Percentiles rank a stretch among this genome's conserved stretches.
phyloP scores from a whole-genome alignment of 768 basidiomycete genomes.

The Lactarius trivialis region DNA sequence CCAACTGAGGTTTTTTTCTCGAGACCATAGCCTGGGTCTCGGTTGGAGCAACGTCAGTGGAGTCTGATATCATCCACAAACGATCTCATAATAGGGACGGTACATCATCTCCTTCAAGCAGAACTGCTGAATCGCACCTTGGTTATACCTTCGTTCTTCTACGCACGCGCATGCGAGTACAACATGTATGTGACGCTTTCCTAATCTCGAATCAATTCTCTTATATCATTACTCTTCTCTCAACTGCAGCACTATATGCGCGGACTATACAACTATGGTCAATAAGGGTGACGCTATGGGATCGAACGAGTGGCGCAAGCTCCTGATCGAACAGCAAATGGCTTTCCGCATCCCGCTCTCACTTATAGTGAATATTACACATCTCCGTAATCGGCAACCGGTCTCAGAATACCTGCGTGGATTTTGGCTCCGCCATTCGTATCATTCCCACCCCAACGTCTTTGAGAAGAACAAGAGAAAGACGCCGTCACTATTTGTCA shows the following conservation, averaged over 20 bases:
- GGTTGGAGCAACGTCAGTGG: constrained; percentile 44
- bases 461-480: constrained; percentile 22
- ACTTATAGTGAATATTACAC: constrained; percentile 38
- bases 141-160: constrained; percentile 40
- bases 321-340: constrained; percentile 34
- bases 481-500: constrained; percentile 29
- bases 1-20: constrained; percentile 39
- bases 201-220: constrained; percentile 1
- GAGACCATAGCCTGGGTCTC: constrained; percentile 39
- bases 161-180: constrained; percentile 41
- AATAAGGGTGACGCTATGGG: constrained; percentile 40
- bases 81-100: constrained; percentile 32
- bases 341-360: constrained; percentile 34
- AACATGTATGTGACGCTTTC: constrained; percentile 28
- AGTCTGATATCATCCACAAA: constrained; percentile 1
- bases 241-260: constrained; percentile 31
- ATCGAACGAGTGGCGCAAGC: constrained; percentile 36
- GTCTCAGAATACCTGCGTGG: constrained; percentile 41
- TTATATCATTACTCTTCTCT: neutral
- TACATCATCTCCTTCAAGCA: constrained; percentile 43
- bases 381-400: constrained; percentile 33
- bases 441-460: constrained; percentile 29
- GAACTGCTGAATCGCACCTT: constrained; percentile 38
- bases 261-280: constrained; percentile 37
- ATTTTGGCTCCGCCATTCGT: constrained; percentile 33